Conservation (phyloP, 352 stramenopile species). For the Discostella stelligera region DNA sequence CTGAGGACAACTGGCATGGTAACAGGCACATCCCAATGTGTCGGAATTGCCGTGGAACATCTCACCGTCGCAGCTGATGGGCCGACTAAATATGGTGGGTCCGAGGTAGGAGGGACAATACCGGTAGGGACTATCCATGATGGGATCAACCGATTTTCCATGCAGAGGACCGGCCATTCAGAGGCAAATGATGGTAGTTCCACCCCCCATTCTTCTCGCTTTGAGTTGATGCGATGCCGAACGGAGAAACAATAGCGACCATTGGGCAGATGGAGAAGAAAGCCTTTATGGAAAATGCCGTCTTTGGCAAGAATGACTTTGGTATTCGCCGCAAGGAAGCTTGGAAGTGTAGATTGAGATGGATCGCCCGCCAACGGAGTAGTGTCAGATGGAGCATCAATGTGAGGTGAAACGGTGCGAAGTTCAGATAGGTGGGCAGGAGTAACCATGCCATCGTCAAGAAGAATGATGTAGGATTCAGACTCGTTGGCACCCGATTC, state of each 20-base stretch:
- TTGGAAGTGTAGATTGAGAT: background rate
- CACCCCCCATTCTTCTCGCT: conserved; percentile 10
- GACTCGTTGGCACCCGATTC: too few species aligned
- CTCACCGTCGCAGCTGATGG: too few species aligned
- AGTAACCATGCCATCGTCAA: background rate
- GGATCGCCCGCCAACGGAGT: background rate
- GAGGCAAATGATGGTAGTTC: conserved; percentile 8
- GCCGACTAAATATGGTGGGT: too few species aligned
- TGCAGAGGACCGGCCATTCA: background rate
- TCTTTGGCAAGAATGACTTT: conserved; percentile 17
- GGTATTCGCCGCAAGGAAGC: conserved; percentile 1
- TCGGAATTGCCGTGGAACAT: too few species aligned
- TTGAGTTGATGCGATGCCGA: background rate
- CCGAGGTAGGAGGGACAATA: too few species aligned
- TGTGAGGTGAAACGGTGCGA: background rate
- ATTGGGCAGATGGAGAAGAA: conserved; percentile 1
- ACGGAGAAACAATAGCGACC: background rate
- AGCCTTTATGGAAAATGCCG: conserved; percentile 13
- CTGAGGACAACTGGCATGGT: too few species aligned
- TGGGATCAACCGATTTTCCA: background rate
- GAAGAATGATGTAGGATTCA: background rate
- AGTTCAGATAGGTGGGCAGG: background rate
- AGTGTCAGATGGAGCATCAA: background rate
- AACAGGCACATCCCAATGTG: too few species aligned
- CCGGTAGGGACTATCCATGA: too few species aligned